These are phyloP conservation scores for Mycosphaerella sp. DNA, from an alignment of 2,329 filamentous ascomycete species.

Conservation along the genomic window DNA sequence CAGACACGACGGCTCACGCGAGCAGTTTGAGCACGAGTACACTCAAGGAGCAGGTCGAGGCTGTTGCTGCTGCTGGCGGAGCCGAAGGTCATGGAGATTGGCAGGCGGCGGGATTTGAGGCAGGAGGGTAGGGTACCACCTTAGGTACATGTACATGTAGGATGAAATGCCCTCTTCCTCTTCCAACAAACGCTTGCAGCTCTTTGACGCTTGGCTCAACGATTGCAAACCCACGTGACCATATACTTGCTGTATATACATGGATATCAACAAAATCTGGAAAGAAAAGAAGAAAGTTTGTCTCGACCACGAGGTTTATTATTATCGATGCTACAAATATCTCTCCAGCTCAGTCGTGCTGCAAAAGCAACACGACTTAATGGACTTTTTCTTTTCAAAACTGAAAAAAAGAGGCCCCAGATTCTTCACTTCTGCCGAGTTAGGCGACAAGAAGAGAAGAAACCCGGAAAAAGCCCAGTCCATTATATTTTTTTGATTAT, in stretches of 20 bases:
- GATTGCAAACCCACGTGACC: neutral
- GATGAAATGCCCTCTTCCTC: no score
- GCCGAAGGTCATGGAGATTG: constrained; percentile 27
- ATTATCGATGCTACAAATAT: neutral
- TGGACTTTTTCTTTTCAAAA: neutral
- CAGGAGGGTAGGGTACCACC: constrained; percentile 1
- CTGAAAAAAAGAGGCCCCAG: neutral
- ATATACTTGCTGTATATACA: neutral
- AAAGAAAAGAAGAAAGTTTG: neutral
- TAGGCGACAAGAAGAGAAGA: neutral
- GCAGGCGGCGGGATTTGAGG: constrained; percentile 35
- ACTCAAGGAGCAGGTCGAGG: constrained; percentile 9
- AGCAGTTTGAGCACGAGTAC: constrained; percentile 47
- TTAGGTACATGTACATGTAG: no score
- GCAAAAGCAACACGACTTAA: neutral
- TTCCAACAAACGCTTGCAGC: neutral
- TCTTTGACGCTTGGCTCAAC: no score
- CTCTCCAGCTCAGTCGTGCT: neutral
- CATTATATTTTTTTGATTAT: neutral
- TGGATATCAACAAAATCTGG: neutral
- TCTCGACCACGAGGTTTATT: neutral
- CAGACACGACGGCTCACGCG: constrained; percentile 58
- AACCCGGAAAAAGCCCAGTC: neutral
- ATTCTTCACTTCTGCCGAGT: neutral
- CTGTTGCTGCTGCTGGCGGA: constrained; percentile 9